Percentiles rank a stretch among this genome's conserved stretches.
These are phyloP conservation scores for Rhizopogon vesiculosus DNA, from an alignment of 768 basidiomycete genomes.

Conservation along the genomic window DNA sequence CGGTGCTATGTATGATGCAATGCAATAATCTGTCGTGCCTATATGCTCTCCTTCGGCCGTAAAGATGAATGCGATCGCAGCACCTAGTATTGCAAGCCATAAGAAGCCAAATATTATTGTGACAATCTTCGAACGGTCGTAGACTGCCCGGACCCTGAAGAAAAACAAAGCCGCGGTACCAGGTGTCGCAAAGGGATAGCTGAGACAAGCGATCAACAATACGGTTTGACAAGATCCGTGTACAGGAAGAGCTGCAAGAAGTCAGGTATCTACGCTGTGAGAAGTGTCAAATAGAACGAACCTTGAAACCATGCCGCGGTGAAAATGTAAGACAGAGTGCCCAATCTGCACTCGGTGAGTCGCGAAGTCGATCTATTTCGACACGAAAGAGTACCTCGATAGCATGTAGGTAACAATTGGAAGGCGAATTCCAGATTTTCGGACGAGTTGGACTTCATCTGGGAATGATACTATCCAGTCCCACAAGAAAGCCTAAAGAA, in stretches of 20 bases:
- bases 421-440: conserved; percentile 10
- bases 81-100: conserved; percentile 24
- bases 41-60: conserved; percentile 19
- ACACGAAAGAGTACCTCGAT: conserved; percentile 21
- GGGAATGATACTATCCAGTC: conserved; percentile 25
- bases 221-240: conserved; percentile 16
- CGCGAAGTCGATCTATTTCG: background rate
- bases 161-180: conserved; percentile 28
- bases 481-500: conserved; percentile 25
- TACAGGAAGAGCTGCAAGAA: conserved; percentile 9
- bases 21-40: conserved; percentile 30
- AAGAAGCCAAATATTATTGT: conserved; percentile 21
- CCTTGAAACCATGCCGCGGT: conserved; percentile 20
- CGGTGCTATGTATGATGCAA: conserved; percentile 16
- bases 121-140: conserved; percentile 15
- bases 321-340: conserved; percentile 15
- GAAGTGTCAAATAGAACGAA: background rate
- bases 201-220: conserved; percentile 14
- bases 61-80: conserved; percentile 20
- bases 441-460: conserved; percentile 23
- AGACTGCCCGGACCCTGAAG: conserved; percentile 29
- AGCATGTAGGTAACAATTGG: conserved; percentile 25
- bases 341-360: background rate
- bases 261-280: background rate
- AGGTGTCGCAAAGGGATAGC: conserved; percentile 18